Percentiles rank a stretch among this genome's conserved stretches.
phyloP scores from a whole-genome alignment of 2,329 filamentous ascomycete genomes.

The Cryphonectria nitschkei region DNA sequence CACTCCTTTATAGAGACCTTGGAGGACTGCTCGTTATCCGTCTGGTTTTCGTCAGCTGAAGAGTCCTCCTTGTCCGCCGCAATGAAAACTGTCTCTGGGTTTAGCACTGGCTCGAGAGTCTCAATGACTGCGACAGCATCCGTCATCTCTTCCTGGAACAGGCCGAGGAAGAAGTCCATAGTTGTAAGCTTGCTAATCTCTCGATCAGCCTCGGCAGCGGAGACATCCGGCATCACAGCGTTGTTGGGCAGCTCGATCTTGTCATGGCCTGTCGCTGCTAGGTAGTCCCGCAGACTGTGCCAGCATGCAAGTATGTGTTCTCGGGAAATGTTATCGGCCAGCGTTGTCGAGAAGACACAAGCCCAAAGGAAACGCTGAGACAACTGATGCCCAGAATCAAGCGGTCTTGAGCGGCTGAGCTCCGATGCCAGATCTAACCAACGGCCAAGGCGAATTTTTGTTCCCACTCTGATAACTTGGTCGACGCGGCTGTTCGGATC shows the following conservation, averaged over 20 bases:
- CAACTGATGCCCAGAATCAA: slow-evolving; percentile 43
- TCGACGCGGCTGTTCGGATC: slow-evolving; percentile 60
- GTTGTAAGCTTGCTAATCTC: slow-evolving; percentile 92
- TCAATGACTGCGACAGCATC: slow-evolving; percentile 87
- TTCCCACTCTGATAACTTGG: slow-evolving; percentile 51
- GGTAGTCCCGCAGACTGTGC: slow-evolving; percentile 59
- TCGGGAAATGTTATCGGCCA: slow-evolving; percentile 55
- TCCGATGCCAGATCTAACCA: slow-evolving; percentile 57
- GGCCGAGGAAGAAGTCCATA: slow-evolving; percentile 91
- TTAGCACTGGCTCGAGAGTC: slow-evolving; percentile 87
- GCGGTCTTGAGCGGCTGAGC: slow-evolving; percentile 44
- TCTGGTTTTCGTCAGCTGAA: slow-evolving; percentile 25
- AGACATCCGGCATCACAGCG: slow-evolving; percentile 84
- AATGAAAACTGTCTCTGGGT: slow-evolving; percentile 63
- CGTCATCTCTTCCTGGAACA: slow-evolving; percentile 82
- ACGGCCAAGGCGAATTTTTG: slow-evolving; percentile 52
- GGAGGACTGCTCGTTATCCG: slow-evolving; percentile 27
- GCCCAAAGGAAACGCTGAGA: slow-evolving; percentile 62
- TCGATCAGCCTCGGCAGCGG: slow-evolving; percentile 78
- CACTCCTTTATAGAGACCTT: slow-evolving; percentile 52
- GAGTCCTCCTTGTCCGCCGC: slow-evolving; percentile 32
- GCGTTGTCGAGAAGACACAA: slow-evolving; percentile 56
- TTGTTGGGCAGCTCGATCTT: slow-evolving; percentile 78
- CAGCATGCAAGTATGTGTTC: slow-evolving; percentile 63
- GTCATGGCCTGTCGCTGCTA: slow-evolving; percentile 45